These are phyloP conservation scores for Gastrolobium villosum DNA, from an alignment of 306 rosid genomes.

Conservation along the genomic window DNA sequence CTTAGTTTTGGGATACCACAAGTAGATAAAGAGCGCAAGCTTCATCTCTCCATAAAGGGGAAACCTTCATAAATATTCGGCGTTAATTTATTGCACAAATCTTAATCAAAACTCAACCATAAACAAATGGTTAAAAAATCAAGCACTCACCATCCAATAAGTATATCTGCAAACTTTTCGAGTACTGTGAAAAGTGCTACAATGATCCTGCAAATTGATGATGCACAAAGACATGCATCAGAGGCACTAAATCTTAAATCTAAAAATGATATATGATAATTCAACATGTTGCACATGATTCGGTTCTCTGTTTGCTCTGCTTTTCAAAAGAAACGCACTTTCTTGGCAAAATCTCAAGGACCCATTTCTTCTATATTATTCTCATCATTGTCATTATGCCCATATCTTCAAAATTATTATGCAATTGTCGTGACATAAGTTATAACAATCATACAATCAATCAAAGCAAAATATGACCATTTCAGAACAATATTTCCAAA, in stretches of 20 bases:
- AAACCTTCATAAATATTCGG: slow-evolving; percentile 61
- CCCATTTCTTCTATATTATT: slow-evolving; percentile 9
- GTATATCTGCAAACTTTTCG: slow-evolving; percentile 70
- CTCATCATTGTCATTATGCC: slow-evolving; percentile 2
- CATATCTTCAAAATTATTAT: slow-evolving; percentile 15
- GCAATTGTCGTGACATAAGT: background rate
- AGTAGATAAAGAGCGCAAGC: slow-evolving; percentile 83
- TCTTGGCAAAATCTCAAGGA: slow-evolving; percentile 30
- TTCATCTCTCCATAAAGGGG: slow-evolving; percentile 92
- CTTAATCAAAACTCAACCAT: slow-evolving; percentile 13
- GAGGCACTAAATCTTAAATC: background rate
- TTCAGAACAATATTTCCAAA: background rate
- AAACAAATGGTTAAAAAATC: background rate
- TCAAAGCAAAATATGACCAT: background rate
- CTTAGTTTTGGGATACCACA: slow-evolving; percentile 94
- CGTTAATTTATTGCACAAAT: slow-evolving; percentile 10
- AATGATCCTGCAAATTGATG: slow-evolving; percentile 73
- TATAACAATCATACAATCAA: slow-evolving; percentile 17
- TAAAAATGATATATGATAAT: background rate
- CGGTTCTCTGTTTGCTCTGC: slow-evolving; percentile 33
- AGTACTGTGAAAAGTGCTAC: slow-evolving; percentile 78
- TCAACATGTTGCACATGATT: slow-evolving; percentile 44
- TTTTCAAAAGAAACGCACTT: slow-evolving; percentile 42
- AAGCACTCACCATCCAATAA: slow-evolving; percentile 71
- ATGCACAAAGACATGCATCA: slow-evolving; percentile 22